These are phyloP conservation scores for Lichtheimia ramosa DNA, from an alignment of 371 early-diverging fungal species.

Conservation along the genomic window DNA sequence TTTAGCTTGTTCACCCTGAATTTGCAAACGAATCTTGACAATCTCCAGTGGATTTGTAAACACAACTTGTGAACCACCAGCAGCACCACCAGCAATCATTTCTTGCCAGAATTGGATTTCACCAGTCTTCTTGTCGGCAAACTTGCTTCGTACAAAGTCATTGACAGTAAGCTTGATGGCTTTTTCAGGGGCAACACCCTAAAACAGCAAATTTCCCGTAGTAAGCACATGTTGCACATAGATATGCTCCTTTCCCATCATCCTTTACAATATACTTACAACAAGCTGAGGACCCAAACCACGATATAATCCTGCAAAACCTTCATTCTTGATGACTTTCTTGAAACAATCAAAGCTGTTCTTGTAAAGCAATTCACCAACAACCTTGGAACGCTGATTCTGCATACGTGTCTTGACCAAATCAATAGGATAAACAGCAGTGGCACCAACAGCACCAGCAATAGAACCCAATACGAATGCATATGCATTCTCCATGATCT, in stretches of 20 bases:
- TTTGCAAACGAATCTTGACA: conserved; percentile 96
- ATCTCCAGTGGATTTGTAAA: conserved; percentile 97
- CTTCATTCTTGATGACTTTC: conserved; percentile 93
- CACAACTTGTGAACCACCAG: conserved; percentile 92
- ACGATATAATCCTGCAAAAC: conserved; percentile 87
- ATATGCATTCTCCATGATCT: conserved; percentile 51
- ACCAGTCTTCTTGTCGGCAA: conserved; percentile 70
- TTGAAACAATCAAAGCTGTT: conserved; percentile 94
- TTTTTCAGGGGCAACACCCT: conserved; percentile 96
- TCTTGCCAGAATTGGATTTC: conserved; percentile 79
- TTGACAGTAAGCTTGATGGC: conserved; percentile 98
- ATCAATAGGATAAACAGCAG: conserved; percentile 96
- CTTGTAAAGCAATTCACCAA: conserved; percentile 91
- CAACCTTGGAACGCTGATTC: conserved; percentile 92
- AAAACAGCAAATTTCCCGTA: conserved; percentile 1
- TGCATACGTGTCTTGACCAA: conserved; percentile 98
- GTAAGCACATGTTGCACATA: neutral
- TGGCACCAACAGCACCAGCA: conserved; percentile 94
- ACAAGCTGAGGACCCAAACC: conserved; percentile 97
- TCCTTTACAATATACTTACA: conserved; percentile 45
- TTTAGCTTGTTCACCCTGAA: conserved; percentile 80
- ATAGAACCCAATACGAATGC: conserved; percentile 87
- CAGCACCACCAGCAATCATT: conserved; percentile 85
- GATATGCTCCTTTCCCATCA: neutral
- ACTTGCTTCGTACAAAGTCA: conserved; percentile 83